These are phyloP conservation scores for Sporothrix dimorphospora DNA, from an alignment of 2,329 filamentous ascomycete species.

Conservation along the genomic window DNA sequence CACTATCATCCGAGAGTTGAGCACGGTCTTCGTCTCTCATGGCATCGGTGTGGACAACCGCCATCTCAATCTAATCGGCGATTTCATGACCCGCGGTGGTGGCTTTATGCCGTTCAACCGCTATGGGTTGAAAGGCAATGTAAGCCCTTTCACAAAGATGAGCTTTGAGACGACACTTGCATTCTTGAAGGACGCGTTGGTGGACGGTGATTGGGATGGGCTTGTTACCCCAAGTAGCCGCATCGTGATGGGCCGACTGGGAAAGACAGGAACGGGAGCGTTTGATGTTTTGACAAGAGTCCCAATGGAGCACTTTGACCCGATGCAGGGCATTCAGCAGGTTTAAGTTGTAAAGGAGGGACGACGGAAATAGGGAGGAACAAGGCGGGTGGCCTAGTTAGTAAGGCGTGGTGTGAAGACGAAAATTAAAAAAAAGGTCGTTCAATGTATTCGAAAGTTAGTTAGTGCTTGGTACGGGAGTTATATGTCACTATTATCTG, in stretches of 20 bases:
- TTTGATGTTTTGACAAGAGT: conserved; percentile 81
- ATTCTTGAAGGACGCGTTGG: conserved; percentile 88
- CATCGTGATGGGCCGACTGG: conserved; percentile 83
- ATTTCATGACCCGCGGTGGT: conserved; percentile 95
- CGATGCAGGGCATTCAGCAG: conserved; percentile 28
- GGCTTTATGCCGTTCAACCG: conserved; percentile 91
- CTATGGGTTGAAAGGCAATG: conserved; percentile 80
- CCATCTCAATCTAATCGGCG: conserved; percentile 92
- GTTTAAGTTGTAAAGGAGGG: background rate
- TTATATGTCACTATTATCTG: background rate
- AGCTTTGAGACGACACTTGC: conserved; percentile 97
- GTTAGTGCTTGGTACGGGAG: background rate
- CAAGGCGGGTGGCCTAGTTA: background rate
- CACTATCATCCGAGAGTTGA: conserved; percentile 85
- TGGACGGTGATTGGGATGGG: conserved; percentile 89
- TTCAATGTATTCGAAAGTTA: background rate
- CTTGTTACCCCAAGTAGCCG: conserved; percentile 82
- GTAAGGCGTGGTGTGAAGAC: background rate
- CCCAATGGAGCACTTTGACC: conserved; percentile 54
- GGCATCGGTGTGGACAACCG: conserved; percentile 89
- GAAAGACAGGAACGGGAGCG: conserved; percentile 83
- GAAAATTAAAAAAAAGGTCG: background rate
- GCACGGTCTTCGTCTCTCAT: conserved; percentile 84
- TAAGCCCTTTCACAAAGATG: conserved; percentile 97
- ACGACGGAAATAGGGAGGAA: background rate